A percentile compares a stretch with the other conserved stretches of the same genome.
Conservation (phyloP, 2,329 filamentous ascomycete species). For the Diaporthe sp. region DNA sequence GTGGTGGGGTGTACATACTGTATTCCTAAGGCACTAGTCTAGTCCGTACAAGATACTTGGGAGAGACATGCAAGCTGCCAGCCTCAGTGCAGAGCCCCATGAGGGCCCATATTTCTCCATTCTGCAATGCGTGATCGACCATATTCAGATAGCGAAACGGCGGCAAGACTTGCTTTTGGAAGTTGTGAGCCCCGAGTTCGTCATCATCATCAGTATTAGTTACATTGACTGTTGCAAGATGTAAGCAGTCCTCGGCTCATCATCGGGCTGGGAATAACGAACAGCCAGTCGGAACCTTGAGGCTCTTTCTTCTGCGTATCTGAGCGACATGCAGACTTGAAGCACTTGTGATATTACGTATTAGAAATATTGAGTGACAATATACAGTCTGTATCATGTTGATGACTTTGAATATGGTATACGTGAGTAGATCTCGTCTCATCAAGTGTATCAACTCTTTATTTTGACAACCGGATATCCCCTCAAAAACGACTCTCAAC, state of each 20-base stretch:
- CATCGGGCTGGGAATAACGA: background rate
- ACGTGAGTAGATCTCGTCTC: background rate
- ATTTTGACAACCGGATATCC: background rate
- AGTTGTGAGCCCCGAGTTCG: background rate
- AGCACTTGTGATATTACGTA: background rate
- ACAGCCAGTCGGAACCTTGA: background rate
- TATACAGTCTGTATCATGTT: background rate
- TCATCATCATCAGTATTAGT: background rate
- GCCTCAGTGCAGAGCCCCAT: slow-evolving; percentile 11
- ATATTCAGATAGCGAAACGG: background rate
- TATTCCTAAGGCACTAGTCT: background rate
- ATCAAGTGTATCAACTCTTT: background rate
- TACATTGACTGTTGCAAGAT: background rate
- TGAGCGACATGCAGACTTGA: background rate
- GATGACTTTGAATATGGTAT: background rate
- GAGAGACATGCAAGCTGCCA: background rate
- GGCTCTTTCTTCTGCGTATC: background rate
- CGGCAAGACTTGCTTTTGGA: background rate
- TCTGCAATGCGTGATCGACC: background rate
- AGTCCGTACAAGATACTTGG: background rate
- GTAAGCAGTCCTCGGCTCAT: background rate
- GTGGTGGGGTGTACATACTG: slow-evolving; percentile 31
- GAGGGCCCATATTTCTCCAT: background rate
- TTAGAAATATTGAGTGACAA: background rate
- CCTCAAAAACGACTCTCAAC: background rate